These are phyloP conservation scores for Aquilaria malaccensis DNA, from an alignment of 345 rosid genomes.

Conservation along the genomic window DNA sequence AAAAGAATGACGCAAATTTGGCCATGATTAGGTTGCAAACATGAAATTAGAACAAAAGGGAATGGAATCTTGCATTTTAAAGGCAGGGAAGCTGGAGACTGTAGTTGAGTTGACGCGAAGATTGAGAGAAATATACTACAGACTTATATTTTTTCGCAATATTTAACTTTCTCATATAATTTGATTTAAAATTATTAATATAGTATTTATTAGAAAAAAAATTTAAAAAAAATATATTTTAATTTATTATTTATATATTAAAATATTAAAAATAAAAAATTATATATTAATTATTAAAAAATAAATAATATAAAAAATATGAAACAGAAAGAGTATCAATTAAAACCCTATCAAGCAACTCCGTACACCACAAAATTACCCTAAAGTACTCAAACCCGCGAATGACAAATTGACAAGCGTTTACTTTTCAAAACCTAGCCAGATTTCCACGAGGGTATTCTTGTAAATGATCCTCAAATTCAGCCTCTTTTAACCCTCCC, in stretches of 20 bases:
- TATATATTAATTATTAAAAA: constrained; percentile 5
- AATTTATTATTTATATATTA: too few species aligned
- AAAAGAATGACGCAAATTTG: too few species aligned
- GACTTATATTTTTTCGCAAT: too few species aligned
- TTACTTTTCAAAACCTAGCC: constrained; percentile 12
- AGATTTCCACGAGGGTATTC: constrained; percentile 9
- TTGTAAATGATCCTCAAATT: constrained; percentile 10
- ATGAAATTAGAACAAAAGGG: not conserved
- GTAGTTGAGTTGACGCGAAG: too few species aligned
- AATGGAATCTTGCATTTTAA: too few species aligned
- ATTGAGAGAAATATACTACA: too few species aligned
- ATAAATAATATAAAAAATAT: not conserved
- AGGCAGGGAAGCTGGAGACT: too few species aligned
- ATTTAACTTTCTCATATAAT: too few species aligned
- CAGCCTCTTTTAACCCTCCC: constrained; percentile 9
- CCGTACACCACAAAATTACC: not conserved
- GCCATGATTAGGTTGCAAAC: not conserved
- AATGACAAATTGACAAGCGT: constrained; percentile 11
- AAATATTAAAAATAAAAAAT: not conserved
- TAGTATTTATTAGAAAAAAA: too few species aligned
- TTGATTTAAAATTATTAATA: not conserved
- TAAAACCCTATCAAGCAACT: not conserved
- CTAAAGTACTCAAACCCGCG: not conserved
- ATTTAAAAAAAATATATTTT: too few species aligned
- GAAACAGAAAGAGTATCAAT: not conserved